Base-by-base conservation (phyloP, 495 filamentous ascomycete genomes). In the Xylaria curta region DNA sequence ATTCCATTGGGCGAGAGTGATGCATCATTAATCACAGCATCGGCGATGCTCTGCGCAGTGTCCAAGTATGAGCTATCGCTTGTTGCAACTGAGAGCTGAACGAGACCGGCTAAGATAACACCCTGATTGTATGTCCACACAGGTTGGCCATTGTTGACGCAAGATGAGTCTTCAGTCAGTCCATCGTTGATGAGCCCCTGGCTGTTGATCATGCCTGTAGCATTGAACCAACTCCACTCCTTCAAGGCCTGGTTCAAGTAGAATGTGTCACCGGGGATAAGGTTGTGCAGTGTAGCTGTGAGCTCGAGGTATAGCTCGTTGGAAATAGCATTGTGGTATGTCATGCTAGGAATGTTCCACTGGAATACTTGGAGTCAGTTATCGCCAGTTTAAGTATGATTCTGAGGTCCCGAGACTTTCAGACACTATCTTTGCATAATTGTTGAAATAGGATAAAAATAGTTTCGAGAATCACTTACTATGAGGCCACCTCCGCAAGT, bases 121-220 rank as follows among this genome's bases (percentile, higher is more conserved):
- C 91, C 92, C 76, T 94, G 91, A 76, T 93, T 94, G 80, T 94
- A 94, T 0, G 89, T 87, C 87, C 87, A 94, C 44, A 87, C 83
- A 4, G 87, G 85, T 24, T 80, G 81, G 1, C 83, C 83, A 74
- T 93, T 93, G 75, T 90, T 92, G 59, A 82, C 76, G 78, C 91
- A 93, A 12, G 83, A 81, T 13, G 53, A 68, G 21, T 78, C 76
- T 0, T 76, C 74, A 21, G 85, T 82, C 15, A 94, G 81, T 19
- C 91, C 91, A 75, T 94, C 91, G 75, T 92, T 91, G 78, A 94
- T 85, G 19, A 87, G 84, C 60, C 82, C 79, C 4, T 89, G 73
- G n/a, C 76, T 28, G 68, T 90, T 91, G 66, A 93, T 88, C 81
- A 94, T 87, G 4, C 87, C 89, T 28, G 84, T 86, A 4, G 75